These are phyloP conservation scores for Mortierella sp. DNA, from an alignment of 371 early-diverging fungal species.

Conservation along the genomic window DNA sequence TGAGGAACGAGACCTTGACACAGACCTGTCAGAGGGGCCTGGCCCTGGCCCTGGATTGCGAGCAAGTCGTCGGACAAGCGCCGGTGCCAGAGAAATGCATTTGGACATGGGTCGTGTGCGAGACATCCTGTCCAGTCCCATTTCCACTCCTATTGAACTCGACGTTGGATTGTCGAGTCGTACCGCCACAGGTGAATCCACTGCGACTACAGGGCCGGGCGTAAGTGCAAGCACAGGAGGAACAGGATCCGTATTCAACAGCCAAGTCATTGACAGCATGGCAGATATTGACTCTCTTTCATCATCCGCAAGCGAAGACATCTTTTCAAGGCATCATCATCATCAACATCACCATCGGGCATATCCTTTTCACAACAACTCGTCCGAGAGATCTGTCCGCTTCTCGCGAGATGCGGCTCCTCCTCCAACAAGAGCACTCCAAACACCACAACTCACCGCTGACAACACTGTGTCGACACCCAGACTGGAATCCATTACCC, in stretches of 20 bases:
- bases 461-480: neutral
- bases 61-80: neutral
- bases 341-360: constrained; percentile 3
- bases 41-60: neutral
- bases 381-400: neutral
- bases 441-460: neutral
- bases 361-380: neutral
- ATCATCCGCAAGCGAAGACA: neutral
- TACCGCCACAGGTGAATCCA: neutral
- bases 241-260: neutral
- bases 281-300: neutral
- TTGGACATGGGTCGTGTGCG: constrained; percentile 36
- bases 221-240: neutral
- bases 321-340: neutral
- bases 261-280: neutral
- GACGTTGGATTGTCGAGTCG: neutral
- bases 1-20: constrained; percentile 36
- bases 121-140: constrained; percentile 42
- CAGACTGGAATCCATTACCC: neutral
- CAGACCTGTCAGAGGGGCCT: constrained; percentile 41
- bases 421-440: neutral
- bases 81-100: neutral
- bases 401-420: constrained; percentile 1
- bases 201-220: neutral
- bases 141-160: constrained; percentile 25